phyloP scores from a whole-genome alignment of 2,329 filamentous ascomycete genomes.

The Hyphodiscus sp. region DNA sequence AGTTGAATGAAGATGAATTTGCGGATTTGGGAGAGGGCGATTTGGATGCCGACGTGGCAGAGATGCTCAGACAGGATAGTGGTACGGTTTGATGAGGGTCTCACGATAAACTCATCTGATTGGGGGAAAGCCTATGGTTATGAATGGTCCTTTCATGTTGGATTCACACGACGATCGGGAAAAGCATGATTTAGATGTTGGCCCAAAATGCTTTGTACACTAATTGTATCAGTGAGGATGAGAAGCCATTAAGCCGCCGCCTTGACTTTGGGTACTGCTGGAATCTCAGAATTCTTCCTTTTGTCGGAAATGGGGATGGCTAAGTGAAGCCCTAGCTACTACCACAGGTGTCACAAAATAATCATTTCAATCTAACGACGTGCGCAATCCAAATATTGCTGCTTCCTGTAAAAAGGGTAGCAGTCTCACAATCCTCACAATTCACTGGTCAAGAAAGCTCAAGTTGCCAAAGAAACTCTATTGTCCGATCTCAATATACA shows the following conservation, averaged over 20 bases:
- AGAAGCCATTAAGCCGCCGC: too few relatives aligned
- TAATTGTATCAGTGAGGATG: too few relatives aligned
- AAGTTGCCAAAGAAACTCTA: not conserved
- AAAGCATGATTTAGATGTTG: not conserved
- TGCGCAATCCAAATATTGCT: too few relatives aligned
- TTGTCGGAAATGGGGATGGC: too few relatives aligned
- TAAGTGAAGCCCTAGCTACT: too few relatives aligned
- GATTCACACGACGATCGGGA: not conserved
- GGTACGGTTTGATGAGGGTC: not conserved
- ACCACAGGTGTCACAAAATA: too few relatives aligned
- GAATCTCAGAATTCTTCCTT: too few relatives aligned
- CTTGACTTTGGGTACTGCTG: too few relatives aligned
- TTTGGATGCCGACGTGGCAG: slow-evolving; percentile 55
- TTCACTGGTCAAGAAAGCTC: not conserved
- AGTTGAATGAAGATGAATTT: slow-evolving; percentile 39
- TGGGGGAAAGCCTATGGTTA: not conserved
- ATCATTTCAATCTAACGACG: too few relatives aligned
- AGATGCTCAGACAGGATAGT: slow-evolving; percentile 40
- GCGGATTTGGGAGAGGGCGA: slow-evolving; percentile 39
- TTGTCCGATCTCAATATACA: slow-evolving; percentile 19
- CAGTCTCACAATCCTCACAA: not conserved
- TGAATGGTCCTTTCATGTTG: not conserved
- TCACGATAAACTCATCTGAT: not conserved
- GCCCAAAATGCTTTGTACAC: too few relatives aligned
- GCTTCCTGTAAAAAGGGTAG: too few relatives aligned